Conservation (phyloP, 108 stramenopile species). For the Nitzschia sp. region DNA sequence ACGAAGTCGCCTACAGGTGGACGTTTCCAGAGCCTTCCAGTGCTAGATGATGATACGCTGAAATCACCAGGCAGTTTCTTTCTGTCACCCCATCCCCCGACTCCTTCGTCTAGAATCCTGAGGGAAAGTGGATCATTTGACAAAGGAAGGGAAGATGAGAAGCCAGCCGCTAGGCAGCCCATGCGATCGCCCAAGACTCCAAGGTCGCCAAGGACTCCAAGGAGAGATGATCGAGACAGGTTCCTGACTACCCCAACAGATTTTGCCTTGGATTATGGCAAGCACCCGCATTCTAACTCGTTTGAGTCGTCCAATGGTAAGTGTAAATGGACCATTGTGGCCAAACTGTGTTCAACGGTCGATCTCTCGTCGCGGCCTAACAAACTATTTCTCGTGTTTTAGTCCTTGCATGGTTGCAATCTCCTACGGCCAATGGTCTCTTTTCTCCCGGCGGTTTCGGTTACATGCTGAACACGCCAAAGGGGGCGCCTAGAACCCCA, state of each 20-base stretch:
- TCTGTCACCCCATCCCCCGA: conserved; percentile 38
- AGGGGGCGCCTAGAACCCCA: conserved; percentile 56
- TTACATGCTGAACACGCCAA: conserved; percentile 70
- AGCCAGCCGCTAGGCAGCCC: conserved; percentile 20
- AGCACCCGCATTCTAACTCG: conserved; percentile 34
- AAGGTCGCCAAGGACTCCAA: conserved; percentile 35
- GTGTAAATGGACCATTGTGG: background rate
- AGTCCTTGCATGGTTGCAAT: conserved; percentile 82
- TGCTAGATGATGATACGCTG: conserved; percentile 39
- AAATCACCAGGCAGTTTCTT: conserved; percentile 44
- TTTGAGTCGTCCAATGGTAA: conserved; percentile 64
- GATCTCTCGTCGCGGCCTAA: background rate
- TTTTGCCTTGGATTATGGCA: conserved; percentile 84
- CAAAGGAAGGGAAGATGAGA: conserved; percentile 17
- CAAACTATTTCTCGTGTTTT: background rate
- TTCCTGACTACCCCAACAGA: conserved; percentile 72
- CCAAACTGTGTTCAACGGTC: background rate
- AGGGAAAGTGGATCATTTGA: conserved; percentile 18
- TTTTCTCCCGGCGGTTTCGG: conserved; percentile 76
- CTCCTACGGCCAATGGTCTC: conserved; percentile 72
- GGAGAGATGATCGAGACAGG: conserved; percentile 36
- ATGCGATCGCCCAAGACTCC: conserved; percentile 29
- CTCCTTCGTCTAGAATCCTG: conserved; percentile 27
- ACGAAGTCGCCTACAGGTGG: conserved; percentile 37
- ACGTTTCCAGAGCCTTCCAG: conserved; percentile 43